These are phyloP conservation scores for Monilinia fructigena DNA, from an alignment of 2,329 filamentous ascomycete species.

Conservation along the genomic window DNA sequence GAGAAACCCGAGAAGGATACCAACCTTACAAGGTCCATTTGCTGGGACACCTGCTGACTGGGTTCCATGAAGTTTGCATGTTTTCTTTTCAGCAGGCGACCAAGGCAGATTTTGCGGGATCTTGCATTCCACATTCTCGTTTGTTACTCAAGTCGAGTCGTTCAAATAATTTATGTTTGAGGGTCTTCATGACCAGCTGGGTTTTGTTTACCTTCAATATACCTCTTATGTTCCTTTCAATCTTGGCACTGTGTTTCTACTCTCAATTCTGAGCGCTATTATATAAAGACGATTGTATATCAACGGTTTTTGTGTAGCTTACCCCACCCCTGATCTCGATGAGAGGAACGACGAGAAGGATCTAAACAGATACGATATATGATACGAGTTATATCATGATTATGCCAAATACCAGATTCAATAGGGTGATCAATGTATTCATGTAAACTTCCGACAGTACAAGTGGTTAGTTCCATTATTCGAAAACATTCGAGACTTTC, in stretches of 20 bases:
- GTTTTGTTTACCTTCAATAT: background rate
- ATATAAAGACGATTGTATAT: background rate
- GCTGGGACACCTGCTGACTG: background rate
- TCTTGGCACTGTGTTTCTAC: background rate
- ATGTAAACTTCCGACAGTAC: slow-evolving; percentile 4
- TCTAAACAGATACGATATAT: background rate
- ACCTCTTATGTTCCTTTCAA: background rate
- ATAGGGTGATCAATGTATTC: background rate
- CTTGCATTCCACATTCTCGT: slow-evolving; percentile 16
- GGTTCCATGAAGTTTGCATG: slow-evolving; percentile 17
- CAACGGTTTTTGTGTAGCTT: slow-evolving; percentile 6
- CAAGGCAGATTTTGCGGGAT: slow-evolving; percentile 14
- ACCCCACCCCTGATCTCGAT: background rate
- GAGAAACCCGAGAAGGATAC: background rate
- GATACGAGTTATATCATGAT: background rate
- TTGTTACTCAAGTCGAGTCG: slow-evolving; percentile 11
- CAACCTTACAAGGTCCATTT: background rate
- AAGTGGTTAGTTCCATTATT: background rate
- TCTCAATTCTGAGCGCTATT: background rate
- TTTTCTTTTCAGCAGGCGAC: slow-evolving; percentile 11
- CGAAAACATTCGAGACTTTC: background rate
- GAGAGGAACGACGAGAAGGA: slow-evolving; percentile 10
- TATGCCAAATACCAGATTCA: background rate
- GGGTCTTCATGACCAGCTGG: slow-evolving; percentile 13
- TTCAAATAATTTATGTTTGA: background rate